phyloP scores from a whole-genome alignment of 164 flowering plant species.

The Magnolia kwangsiensis region DNA sequence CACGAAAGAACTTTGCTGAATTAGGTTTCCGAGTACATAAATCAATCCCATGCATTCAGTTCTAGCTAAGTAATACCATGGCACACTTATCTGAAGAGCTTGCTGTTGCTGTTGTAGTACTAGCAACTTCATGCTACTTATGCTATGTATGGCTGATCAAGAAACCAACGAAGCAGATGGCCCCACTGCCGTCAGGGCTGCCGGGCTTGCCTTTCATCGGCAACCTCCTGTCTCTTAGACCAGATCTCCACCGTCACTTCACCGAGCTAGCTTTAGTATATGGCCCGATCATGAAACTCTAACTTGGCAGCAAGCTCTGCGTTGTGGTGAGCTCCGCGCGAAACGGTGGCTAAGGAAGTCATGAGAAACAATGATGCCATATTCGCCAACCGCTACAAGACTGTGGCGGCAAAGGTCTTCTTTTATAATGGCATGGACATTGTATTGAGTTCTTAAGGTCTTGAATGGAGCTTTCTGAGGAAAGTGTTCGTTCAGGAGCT shows the following conservation, averaged over 20 bases:
- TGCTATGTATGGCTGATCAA: not conserved
- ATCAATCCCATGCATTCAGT: no score
- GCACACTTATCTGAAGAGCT: not conserved
- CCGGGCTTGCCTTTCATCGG: slow-evolving; percentile 17
- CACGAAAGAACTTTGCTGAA: no score
- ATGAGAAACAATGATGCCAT: slow-evolving; percentile 20
- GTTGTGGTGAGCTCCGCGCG: slow-evolving; percentile 14
- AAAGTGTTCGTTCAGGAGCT: not conserved
- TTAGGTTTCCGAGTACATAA: no score
- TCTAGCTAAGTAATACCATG: no score
- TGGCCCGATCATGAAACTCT: slow-evolving; percentile 23
- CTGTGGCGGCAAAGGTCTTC: not conserved
- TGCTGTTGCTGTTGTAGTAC: not conserved
- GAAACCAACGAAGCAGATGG: not conserved
- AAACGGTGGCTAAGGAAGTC: slow-evolving; percentile 16
- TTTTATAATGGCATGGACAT: not conserved
- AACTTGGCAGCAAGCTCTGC: slow-evolving; percentile 10
- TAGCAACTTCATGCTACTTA: not conserved
- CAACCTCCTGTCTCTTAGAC: slow-evolving; percentile 21
- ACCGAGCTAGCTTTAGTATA: slow-evolving; percentile 8
- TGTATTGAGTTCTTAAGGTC: not conserved
- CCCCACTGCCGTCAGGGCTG: not conserved
- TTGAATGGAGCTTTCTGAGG: not conserved
- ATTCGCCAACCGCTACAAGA: not conserved
- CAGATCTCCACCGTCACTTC: slow-evolving; percentile 17